A percentile compares a stretch with the other conserved stretches of the same genome.
Evolutionary conservation across 345 rosid genomes (phyloP).

Genomic region (Alliaria petiolata): DNA sequence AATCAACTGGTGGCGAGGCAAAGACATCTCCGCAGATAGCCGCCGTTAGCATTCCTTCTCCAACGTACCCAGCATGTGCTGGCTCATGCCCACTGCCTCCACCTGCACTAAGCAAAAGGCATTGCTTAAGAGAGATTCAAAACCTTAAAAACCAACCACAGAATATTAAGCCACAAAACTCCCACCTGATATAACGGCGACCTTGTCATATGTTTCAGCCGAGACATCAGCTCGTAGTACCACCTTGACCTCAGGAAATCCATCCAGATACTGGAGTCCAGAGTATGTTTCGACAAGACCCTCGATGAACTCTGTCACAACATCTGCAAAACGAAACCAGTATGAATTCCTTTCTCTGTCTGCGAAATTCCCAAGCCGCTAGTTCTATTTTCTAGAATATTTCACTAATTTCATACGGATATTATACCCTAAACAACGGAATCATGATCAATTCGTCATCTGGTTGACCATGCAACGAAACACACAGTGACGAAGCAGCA

Average conservation of each 20-base stretch:
- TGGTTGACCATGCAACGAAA: constrained; percentile 23
- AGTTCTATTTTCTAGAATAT: not conserved
- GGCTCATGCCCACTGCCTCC: constrained; percentile 99
- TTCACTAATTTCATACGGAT: not conserved
- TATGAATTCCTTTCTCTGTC: not conserved
- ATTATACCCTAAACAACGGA: constrained; percentile 1
- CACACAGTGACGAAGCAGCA: not conserved
- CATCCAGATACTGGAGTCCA: constrained; percentile 83
- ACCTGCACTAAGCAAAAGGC: constrained; percentile 39
- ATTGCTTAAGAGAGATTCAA: constrained; percentile 2
- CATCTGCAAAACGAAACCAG: constrained; percentile 46
- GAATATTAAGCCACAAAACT: not conserved
- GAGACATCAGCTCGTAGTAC: constrained; percentile 89
- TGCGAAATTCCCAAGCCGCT: not conserved
- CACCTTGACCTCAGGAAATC: constrained; percentile 97
- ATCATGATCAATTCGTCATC: not conserved
- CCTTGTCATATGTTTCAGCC: constrained; percentile 62
- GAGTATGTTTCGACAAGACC: constrained; percentile 93
- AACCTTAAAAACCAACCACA: not conserved
- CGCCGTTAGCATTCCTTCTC: constrained; percentile 99
- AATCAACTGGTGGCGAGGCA: constrained; percentile 90
- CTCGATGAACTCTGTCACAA: constrained; percentile 92
- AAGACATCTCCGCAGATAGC: constrained; percentile 96
- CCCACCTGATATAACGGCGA: constrained; percentile 90
- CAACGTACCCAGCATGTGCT: constrained; percentile 96